Percentiles rank a stretch among this genome's conserved stretches.
Conservation (phyloP, 371 early-diverging fungal genomes). For the Lichtheimia ornata region DNA sequence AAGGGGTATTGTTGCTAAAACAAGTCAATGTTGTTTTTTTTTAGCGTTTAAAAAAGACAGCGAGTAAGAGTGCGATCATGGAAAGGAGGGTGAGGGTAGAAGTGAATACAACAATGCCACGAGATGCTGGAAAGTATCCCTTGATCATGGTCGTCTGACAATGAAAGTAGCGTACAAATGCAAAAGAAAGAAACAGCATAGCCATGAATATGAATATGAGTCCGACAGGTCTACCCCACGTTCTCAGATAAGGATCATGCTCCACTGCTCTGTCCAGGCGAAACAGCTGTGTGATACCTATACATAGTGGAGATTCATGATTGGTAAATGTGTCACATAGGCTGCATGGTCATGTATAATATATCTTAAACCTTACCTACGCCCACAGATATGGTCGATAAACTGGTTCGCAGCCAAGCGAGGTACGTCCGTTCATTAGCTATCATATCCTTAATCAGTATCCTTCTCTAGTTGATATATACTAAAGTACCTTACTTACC, state of each 20-base stretch:
- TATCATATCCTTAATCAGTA: slow-evolving; percentile 12
- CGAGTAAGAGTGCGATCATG: slow-evolving; percentile 26
- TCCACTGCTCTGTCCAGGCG: slow-evolving; percentile 44
- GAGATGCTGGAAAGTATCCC: slow-evolving; percentile 75
- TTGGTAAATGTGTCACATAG: too few relatives aligned
- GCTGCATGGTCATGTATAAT: neutral
- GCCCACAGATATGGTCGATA: slow-evolving; percentile 76
- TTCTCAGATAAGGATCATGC: slow-evolving; percentile 14
- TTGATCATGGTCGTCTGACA: slow-evolving; percentile 68
- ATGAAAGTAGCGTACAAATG: slow-evolving; percentile 69
- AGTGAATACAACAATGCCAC: slow-evolving; percentile 56
- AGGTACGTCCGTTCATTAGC: slow-evolving; percentile 83
- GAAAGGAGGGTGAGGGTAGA: slow-evolving; percentile 39
- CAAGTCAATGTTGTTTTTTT: neutral
- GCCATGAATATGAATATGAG: slow-evolving; percentile 62
- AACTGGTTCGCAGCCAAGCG: slow-evolving; percentile 77
- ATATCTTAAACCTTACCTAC: slow-evolving; percentile 44
- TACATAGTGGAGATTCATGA: neutral
- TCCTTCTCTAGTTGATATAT: neutral
- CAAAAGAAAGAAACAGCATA: slow-evolving; percentile 63
- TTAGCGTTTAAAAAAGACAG: slow-evolving; percentile 17
- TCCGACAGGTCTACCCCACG: slow-evolving; percentile 46
- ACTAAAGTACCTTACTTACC: slow-evolving; percentile 32
- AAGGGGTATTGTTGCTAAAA: slow-evolving; percentile 3
- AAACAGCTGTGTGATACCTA: slow-evolving; percentile 75